Conservation (phyloP, 805 yeast species). For the Metschnikowia santaceciliae region DNA sequence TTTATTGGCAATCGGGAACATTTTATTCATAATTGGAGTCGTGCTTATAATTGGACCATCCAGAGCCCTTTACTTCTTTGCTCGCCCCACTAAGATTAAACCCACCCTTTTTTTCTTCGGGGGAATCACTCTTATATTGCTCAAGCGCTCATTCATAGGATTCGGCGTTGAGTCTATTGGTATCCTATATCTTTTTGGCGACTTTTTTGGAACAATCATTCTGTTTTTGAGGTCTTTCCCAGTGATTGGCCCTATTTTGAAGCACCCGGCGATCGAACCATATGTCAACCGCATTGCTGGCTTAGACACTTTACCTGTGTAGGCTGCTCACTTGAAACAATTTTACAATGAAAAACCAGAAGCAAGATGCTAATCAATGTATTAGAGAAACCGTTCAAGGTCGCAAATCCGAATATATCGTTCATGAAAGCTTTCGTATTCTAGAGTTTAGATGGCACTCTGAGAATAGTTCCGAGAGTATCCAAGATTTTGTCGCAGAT, state of each 20-base stretch:
- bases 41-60: constrained; percentile 83
- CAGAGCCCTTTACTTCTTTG: constrained; percentile 76
- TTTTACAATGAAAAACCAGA: not conserved
- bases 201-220: constrained; percentile 84
- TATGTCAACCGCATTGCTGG: constrained; percentile 42
- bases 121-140: constrained; percentile 73
- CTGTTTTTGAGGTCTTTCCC: constrained; percentile 87
- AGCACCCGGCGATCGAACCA: constrained; percentile 82
- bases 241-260: constrained; percentile 76
- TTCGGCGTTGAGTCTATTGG: constrained; percentile 84
- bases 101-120: constrained; percentile 75
- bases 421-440: not conserved
- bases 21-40: constrained; percentile 75
- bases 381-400: not conserved
- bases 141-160: constrained; percentile 78
- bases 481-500: constrained; percentile 12
- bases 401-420: not conserved
- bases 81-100: constrained; percentile 80
- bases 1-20: constrained; percentile 83
- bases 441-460: constrained; percentile 3
- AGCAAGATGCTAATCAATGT: not conserved
- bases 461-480: not conserved
- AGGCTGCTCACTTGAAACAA: not conserved
- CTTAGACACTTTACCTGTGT: constrained; percentile 38
- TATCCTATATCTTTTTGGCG: constrained; percentile 83